Evolutionary conservation across 768 basidiomycete genomes (phyloP).

Genomic region (Gelatoporia subvermispora): DNA sequence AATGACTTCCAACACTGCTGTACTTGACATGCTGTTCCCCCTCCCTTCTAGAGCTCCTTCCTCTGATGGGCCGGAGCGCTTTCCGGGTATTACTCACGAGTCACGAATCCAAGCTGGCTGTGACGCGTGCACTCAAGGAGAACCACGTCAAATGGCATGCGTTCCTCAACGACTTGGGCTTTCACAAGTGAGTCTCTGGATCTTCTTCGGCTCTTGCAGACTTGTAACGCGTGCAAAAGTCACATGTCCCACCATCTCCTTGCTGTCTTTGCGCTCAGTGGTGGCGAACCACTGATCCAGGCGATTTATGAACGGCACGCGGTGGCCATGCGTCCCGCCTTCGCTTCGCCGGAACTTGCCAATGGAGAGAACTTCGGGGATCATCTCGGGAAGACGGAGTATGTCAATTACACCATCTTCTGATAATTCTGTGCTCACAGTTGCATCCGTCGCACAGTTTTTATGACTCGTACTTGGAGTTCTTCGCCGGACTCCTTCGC

Average conservation of each 20-base stretch:
- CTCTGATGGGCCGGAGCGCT: slow-evolving; percentile 14
- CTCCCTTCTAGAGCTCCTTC: slow-evolving; percentile 23
- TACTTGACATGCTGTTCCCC: slow-evolving; percentile 28
- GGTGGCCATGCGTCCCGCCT: slow-evolving; percentile 32
- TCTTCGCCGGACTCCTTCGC: slow-evolving; percentile 40
- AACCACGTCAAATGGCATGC: slow-evolving; percentile 30
- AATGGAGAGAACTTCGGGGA: slow-evolving; percentile 43
- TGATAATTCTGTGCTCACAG: neutral
- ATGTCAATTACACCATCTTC: slow-evolving; percentile 7
- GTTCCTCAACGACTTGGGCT: slow-evolving; percentile 30
- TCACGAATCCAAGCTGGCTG: slow-evolving; percentile 22
- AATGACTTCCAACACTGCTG: no score
- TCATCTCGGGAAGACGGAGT: slow-evolving; percentile 56
- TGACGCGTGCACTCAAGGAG: slow-evolving; percentile 20
- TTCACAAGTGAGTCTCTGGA: slow-evolving; percentile 28
- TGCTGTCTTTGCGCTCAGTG: slow-evolving; percentile 59
- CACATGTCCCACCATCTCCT: slow-evolving; percentile 55
- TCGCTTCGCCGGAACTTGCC: slow-evolving; percentile 41
- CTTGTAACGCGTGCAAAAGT: slow-evolving; percentile 19
- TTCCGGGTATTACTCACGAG: slow-evolving; percentile 20
- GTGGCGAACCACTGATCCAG: slow-evolving; percentile 33
- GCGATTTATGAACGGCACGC: slow-evolving; percentile 40
- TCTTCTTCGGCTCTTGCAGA: neutral
- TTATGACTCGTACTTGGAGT: slow-evolving; percentile 51
- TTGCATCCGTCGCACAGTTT: slow-evolving; percentile 32